A percentile compares a stretch with the other conserved stretches of the same genome.
Conservation (phyloP, 495 filamentous ascomycete species). For the Aspergillus conjunctus region DNA sequence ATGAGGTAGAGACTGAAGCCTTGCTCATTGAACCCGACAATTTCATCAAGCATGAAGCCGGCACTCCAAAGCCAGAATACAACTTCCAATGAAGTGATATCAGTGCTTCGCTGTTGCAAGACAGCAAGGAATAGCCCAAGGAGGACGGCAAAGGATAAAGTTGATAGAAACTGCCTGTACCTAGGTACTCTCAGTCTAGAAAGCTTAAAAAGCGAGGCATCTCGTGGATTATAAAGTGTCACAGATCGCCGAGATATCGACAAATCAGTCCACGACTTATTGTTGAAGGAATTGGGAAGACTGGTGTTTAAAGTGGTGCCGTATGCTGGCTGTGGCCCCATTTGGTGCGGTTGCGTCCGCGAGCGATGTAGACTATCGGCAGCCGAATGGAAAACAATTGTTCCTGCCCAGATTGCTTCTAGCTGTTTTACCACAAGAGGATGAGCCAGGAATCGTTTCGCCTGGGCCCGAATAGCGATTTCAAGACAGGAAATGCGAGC, state of each 20-base stretch:
- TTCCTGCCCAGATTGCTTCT: slow-evolving; percentile 94
- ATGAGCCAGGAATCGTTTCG: slow-evolving; percentile 87
- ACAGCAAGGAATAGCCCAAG: slow-evolving; percentile 83
- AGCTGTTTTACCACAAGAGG: slow-evolving; percentile 89
- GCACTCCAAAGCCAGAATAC: slow-evolving; percentile 97
- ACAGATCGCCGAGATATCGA: slow-evolving; percentile 65
- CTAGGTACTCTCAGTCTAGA: slow-evolving; percentile 86
- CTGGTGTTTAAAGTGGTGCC: slow-evolving; percentile 8
- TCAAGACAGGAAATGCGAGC: slow-evolving; percentile 86
- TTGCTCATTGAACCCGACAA: slow-evolving; percentile 90
- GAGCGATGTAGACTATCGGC: slow-evolving; percentile 78
- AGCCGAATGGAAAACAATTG: slow-evolving; percentile 85
- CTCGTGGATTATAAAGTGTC: slow-evolving; percentile 83
- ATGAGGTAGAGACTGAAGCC: slow-evolving; percentile 93
- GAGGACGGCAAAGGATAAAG: slow-evolving; percentile 76
- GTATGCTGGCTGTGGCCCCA: slow-evolving; percentile 25
- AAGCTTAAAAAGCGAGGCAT: slow-evolving; percentile 88
- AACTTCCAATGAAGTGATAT: slow-evolving; percentile 79
- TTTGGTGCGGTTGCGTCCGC: slow-evolving; percentile 26
- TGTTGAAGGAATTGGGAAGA: not conserved
- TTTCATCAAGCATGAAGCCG: slow-evolving; percentile 94
- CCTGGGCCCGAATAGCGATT: slow-evolving; percentile 84
- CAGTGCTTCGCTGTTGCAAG: slow-evolving; percentile 63
- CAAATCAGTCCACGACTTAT: slow-evolving; percentile 7
- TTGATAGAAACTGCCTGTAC: slow-evolving; percentile 87